These are phyloP conservation scores for Artemisia tridentata DNA, from an alignment of 129 eudicot species.

Conservation along the genomic window DNA sequence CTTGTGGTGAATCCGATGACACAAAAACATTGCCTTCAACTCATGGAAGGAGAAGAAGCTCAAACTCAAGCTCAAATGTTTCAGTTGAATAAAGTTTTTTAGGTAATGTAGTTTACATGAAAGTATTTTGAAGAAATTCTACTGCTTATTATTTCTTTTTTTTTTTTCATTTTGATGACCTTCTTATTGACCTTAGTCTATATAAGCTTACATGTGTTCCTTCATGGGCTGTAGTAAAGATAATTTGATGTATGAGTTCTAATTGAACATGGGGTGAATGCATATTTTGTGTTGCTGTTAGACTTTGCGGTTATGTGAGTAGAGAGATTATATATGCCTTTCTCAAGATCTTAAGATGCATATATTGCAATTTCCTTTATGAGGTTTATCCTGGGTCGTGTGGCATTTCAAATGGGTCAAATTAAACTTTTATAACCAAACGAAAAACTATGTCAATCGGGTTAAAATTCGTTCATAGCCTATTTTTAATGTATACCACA, in stretches of 20 bases:
- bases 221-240: constrained; percentile 8
- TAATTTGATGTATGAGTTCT: constrained; percentile 10
- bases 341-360: too few species aligned
- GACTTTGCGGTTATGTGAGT: not conserved
- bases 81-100: constrained; percentile 28
- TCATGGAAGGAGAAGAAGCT: constrained; percentile 35
- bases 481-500: too few species aligned
- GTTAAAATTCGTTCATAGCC: too few species aligned
- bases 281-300: not conserved
- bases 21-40: constrained; percentile 47
- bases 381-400: too few species aligned
- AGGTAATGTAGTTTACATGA: not conserved
- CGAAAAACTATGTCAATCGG: too few species aligned
- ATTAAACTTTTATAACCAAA: too few species aligned
- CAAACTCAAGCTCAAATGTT: constrained; percentile 22
- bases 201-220: constrained; percentile 15
- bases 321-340: too few species aligned
- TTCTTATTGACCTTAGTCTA: constrained; percentile 4
- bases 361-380: too few species aligned
- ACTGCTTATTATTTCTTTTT: not conserved
- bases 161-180: constrained; percentile 22
- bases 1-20: constrained; percentile 35
- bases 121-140: constrained; percentile 6
- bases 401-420: too few species aligned
- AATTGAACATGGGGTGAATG: not conserved